Evolutionary conservation across 1,284 basidiomycete species (phyloP).

Genomic region (Heterobasidion annosum): DNA sequence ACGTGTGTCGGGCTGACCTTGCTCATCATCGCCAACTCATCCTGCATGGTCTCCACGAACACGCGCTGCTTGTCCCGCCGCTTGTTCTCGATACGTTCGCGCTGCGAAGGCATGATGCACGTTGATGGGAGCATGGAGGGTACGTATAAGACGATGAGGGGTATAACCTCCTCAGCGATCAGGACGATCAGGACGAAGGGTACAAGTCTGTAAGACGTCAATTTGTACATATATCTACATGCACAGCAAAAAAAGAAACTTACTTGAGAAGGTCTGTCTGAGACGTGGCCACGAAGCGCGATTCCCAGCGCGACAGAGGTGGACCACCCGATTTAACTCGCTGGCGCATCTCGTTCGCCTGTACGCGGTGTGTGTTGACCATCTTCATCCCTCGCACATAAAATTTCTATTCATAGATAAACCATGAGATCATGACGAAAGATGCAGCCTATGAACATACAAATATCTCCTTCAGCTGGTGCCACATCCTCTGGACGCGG

Average conservation of each 20-base stretch:
- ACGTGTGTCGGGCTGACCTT: conserved; percentile 12
- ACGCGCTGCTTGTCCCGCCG: conserved; percentile 41
- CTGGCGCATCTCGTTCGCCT: conserved; percentile 40
- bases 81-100: conserved; percentile 57
- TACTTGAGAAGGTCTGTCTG: conserved; percentile 62
- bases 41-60: conserved; percentile 24
- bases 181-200: conserved; percentile 75
- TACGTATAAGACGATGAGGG: conserved; percentile 80
- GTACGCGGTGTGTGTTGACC: conserved; percentile 50
- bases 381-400: conserved; percentile 67
- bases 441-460: conserved; percentile 25
- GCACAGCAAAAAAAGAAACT: conserved; percentile 13
- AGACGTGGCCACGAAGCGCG: conserved; percentile 56
- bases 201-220: conserved; percentile 37
- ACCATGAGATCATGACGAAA: conserved; percentile 2
- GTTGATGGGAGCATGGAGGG: conserved; percentile 82
- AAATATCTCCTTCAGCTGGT: conserved; percentile 63
- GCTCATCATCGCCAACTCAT: conserved; percentile 18
- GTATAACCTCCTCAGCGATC: conserved; percentile 75
- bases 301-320: conserved; percentile 54
- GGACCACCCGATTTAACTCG: conserved; percentile 48
- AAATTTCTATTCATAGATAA: conserved; percentile 51
- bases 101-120: conserved; percentile 79
- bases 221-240: too few relatives aligned
- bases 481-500: conserved; percentile 43